Percentiles rank a stretch among this genome's conserved stretches.
phyloP scores from a whole-genome alignment of 257 asterid genomes.

The Primulina huaijiensis region DNA sequence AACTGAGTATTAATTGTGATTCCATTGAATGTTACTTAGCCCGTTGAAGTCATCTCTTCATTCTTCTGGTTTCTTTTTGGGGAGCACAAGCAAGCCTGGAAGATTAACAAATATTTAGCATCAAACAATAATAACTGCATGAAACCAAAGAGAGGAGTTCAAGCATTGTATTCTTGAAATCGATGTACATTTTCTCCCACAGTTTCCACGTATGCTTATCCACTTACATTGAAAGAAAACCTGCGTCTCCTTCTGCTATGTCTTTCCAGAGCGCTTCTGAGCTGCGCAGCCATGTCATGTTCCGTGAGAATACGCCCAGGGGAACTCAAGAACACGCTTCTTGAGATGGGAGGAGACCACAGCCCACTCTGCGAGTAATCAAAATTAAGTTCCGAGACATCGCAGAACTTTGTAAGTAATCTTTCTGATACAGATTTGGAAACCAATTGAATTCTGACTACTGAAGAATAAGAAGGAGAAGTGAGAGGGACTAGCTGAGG shows the following conservation, averaged over 20 bases:
- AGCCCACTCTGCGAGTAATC: constrained; percentile 66
- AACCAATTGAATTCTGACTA: constrained; percentile 54
- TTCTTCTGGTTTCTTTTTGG: constrained; percentile 52
- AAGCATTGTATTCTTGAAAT: no score
- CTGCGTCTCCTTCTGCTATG: constrained; percentile 42
- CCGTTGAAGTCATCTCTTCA: not conserved
- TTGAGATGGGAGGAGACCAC: constrained; percentile 85
- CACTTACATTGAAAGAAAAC: constrained; percentile 57
- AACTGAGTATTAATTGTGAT: no score
- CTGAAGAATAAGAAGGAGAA: constrained; percentile 4
- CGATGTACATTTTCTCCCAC: no score
- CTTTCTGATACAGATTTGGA: constrained; percentile 66
- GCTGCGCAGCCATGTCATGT: constrained; percentile 48
- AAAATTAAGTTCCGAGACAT: constrained; percentile 65
- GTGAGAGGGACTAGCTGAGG: constrained; percentile 13
- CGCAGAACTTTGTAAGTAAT: constrained; percentile 58
- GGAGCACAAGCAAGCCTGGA: constrained; percentile 83
- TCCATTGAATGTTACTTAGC: no score
- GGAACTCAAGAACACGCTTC: constrained; percentile 52
- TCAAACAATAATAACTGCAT: not conserved
- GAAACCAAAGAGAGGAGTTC: no score
- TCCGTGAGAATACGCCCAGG: constrained; percentile 47
- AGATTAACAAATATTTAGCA: not conserved
- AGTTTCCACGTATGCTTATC: no score
- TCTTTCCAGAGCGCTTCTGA: constrained; percentile 37